Conservation (phyloP, 192 early-diverging fungal species). For the Obelidium mucronatum region DNA sequence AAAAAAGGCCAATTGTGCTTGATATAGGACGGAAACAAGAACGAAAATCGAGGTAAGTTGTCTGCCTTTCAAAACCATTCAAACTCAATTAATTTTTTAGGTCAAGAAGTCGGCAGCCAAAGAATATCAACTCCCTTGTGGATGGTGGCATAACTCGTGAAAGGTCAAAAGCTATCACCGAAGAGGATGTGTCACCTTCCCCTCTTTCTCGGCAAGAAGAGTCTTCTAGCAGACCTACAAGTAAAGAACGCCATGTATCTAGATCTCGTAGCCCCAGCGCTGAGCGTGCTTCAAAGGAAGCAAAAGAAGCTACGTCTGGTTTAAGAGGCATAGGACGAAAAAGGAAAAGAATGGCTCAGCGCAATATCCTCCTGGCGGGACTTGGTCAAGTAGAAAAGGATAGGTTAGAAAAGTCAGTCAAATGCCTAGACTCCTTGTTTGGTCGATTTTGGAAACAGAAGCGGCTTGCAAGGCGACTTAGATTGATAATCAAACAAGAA, state of each 20-base stretch:
- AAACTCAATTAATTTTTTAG: background rate
- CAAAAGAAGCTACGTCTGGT: constrained; percentile 26
- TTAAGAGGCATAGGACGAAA: constrained; percentile 34
- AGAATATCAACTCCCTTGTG: constrained; percentile 31
- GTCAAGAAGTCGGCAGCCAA: background rate
- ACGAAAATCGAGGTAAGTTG: constrained; percentile 11
- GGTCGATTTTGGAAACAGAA: constrained; percentile 40
- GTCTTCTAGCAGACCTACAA: constrained; percentile 8
- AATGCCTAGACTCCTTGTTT: constrained; percentile 42
- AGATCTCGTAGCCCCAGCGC: constrained; percentile 33
- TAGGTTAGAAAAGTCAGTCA: constrained; percentile 43
- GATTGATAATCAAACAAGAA: constrained; percentile 12
- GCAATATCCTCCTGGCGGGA: constrained; percentile 33
- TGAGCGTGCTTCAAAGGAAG: constrained; percentile 16
- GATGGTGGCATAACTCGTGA: constrained; percentile 32
- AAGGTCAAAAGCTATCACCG: background rate
- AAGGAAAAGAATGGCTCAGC: constrained; percentile 32
- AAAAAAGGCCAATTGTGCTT: constrained; percentile 27
- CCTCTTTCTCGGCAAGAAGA: background rate
- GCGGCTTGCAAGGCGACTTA: constrained; percentile 26
- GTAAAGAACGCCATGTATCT: constrained; percentile 15
- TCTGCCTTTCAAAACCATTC: background rate
- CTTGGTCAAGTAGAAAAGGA: constrained; percentile 44
- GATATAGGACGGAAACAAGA: background rate
- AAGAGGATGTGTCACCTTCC: background rate